Conservation (phyloP, 2,329 filamentous ascomycete genomes). For the Nemania sp. region DNA sequence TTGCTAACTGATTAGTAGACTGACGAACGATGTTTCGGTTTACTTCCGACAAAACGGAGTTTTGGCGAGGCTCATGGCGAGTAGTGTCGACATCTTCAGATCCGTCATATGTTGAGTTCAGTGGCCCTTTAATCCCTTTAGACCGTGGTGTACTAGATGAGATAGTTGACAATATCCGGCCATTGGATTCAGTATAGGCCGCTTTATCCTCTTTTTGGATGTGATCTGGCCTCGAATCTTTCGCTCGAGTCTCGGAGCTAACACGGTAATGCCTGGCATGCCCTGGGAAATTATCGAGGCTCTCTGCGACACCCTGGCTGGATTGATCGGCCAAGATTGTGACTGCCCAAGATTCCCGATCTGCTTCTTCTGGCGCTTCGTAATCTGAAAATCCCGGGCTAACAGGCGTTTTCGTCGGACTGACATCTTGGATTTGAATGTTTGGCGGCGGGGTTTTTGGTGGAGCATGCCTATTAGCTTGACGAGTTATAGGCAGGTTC, state of each 20-base stretch:
- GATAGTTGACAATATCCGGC: background rate
- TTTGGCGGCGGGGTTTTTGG: conserved; percentile 46
- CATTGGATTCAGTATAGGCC: conserved; percentile 8
- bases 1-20: conserved; percentile 39
- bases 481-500: conserved; percentile 28
- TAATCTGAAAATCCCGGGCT: conserved; percentile 31
- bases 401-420: conserved; percentile 40
- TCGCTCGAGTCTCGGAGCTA: conserved; percentile 28
- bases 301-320: conserved; percentile 26
- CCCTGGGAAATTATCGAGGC: conserved; percentile 31
- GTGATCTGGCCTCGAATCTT: conserved; percentile 37
- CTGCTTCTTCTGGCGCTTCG: conserved; percentile 28
- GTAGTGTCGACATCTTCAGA: conserved; percentile 37
- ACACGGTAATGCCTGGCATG: conserved; percentile 31
- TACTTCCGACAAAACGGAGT: conserved; percentile 45
- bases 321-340: conserved; percentile 41
- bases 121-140: conserved; percentile 21
- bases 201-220: conserved; percentile 29
- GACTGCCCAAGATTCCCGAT: conserved; percentile 37
- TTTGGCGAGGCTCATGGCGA: conserved; percentile 10
- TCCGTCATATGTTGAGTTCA: conserved; percentile 38
- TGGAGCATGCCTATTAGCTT: conserved; percentile 10
- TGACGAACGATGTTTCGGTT: conserved; percentile 48
- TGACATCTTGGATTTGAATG: conserved; percentile 47
- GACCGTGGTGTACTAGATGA: background rate